These are phyloP conservation scores for Gardenia jasminoides DNA, from an alignment of 257 asterid genomes.

Conservation along the genomic window DNA sequence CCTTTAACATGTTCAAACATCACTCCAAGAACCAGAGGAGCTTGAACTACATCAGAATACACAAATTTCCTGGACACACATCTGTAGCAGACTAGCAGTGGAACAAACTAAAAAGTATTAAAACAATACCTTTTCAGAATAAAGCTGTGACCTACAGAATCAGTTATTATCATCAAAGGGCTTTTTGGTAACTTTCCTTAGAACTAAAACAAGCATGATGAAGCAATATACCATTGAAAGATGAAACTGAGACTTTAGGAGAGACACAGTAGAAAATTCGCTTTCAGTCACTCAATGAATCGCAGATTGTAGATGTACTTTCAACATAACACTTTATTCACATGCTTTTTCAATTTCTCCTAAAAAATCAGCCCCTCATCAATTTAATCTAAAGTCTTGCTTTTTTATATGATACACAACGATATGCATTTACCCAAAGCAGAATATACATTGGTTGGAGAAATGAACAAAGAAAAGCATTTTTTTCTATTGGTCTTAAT, in stretches of 20 bases:
- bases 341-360: background rate
- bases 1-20: background rate
- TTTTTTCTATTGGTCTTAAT: background rate
- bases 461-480: background rate
- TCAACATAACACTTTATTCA: background rate
- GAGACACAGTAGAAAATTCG: background rate
- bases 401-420: too few relatives aligned
- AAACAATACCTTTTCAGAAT: too few relatives aligned
- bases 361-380: background rate
- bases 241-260: background rate
- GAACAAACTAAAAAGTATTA: too few relatives aligned
- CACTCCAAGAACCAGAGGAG: background rate
- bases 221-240: background rate
- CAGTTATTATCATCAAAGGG: background rate
- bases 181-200: background rate
- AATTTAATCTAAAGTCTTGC: background rate
- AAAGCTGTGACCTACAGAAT: background rate
- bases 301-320: background rate
- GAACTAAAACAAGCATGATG: background rate
- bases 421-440: too few relatives aligned
- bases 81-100: too few relatives aligned
- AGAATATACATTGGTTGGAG: background rate
- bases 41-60: too few relatives aligned
- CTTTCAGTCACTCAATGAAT: background rate
- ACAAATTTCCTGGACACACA: too few relatives aligned